phyloP scores from a whole-genome alignment of 148 eudicot species.

The Rhododendron mucronatum region DNA sequence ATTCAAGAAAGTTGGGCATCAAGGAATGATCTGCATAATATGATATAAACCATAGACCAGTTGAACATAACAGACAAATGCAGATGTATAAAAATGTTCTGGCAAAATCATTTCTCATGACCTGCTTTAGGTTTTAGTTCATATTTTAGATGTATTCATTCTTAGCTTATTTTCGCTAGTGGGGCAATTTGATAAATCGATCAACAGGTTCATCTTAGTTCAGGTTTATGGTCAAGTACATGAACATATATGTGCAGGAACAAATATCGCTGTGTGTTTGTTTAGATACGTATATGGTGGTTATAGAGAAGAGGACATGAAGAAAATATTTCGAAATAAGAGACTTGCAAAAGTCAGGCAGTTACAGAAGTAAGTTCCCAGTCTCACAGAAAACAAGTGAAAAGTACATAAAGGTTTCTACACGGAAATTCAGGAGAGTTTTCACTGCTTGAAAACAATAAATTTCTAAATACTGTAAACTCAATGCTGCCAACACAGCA shows the following conservation, averaged over 20 bases:
- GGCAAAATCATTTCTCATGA: not conserved
- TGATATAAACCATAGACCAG: not conserved
- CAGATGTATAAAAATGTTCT: not conserved
- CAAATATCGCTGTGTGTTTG: not conserved
- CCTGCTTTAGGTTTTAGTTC: not conserved
- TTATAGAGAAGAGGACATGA: not conserved
- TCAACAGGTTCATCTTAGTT: not conserved
- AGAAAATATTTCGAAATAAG: not conserved
- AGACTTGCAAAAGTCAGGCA: not conserved
- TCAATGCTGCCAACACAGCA: too few species aligned
- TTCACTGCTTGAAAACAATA: too few species aligned
- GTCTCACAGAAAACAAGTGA: not conserved
- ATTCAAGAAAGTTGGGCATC: not conserved
- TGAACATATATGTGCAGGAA: not conserved
- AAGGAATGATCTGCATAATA: too few species aligned
- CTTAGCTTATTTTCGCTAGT: not conserved
- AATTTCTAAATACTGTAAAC: too few species aligned
- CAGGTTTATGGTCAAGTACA: not conserved
- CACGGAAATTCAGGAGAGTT: too few species aligned
- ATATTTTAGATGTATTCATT: not conserved
- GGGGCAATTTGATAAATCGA: not conserved
- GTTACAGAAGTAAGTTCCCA: not conserved
- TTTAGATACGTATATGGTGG: not conserved
- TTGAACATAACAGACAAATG: not conserved
- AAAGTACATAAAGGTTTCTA: too few species aligned